phyloP scores from a whole-genome alignment of 129 eudicot species.

The Flaveria ramosissima region DNA sequence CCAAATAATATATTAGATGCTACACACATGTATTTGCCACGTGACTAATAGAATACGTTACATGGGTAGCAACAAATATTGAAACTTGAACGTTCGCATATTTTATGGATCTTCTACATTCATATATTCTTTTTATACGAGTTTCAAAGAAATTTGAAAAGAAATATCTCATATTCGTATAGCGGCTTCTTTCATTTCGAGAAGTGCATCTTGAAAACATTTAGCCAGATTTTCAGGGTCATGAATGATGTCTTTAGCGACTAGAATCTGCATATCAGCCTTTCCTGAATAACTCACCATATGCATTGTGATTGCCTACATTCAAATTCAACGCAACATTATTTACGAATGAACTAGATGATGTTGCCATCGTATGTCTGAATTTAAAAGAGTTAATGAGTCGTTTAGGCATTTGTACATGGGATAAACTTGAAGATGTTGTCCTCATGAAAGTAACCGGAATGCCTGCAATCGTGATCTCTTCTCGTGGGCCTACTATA shows the following conservation, averaged over 20 bases:
- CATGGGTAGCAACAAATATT: not conserved
- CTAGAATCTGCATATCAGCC: conserved; percentile 77
- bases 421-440: conserved; percentile 60
- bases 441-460: conserved; percentile 55
- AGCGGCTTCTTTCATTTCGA: conserved; percentile 63
- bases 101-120: not conserved
- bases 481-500: conserved; percentile 71
- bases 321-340: not conserved
- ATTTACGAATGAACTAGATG: not conserved
- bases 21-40: not conserved
- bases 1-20: not conserved
- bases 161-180: conserved; percentile 3
- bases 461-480: conserved; percentile 60
- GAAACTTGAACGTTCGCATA: not conserved
- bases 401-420: conserved; percentile 42
- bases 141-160: not conserved
- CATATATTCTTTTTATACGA: not conserved
- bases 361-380: not conserved
- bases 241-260: conserved; percentile 76
- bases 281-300: conserved; percentile 87
- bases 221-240: conserved; percentile 68
- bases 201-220: conserved; percentile 73
- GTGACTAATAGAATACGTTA: not conserved
- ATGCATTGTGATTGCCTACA: conserved; percentile 85
- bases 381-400: not conserved